These are phyloP conservation scores for Bassia scoparia DNA, from an alignment of 148 eudicot genomes.

Conservation along the genomic window DNA sequence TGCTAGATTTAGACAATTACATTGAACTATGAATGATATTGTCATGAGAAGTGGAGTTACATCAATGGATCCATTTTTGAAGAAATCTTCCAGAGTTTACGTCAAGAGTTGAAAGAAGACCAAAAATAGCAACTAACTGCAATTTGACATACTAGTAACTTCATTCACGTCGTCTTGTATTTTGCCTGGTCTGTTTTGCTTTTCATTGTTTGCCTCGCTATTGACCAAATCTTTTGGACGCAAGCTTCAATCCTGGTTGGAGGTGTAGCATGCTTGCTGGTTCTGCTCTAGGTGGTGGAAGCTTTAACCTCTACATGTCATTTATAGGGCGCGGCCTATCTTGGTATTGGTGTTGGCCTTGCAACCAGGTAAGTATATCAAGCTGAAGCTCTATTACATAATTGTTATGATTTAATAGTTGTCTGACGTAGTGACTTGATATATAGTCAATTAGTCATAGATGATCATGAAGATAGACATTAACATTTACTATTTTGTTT, in stretches of 20 bases:
- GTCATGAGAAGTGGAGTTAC: constrained; percentile 42
- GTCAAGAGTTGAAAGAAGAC: constrained; percentile 34
- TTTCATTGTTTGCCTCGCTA: constrained; percentile 40
- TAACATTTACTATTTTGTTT: no score
- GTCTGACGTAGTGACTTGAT: no score
- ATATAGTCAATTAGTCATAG: no score
- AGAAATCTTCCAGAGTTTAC: constrained; percentile 38
- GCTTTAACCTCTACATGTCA: constrained; percentile 37
- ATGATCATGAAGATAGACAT: no score
- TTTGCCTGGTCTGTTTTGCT: constrained; percentile 37
- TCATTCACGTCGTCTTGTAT: constrained; percentile 44
- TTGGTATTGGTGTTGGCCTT: constrained; percentile 50
- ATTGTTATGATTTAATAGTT: not conserved
- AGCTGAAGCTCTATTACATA: no score
- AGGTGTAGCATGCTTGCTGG: constrained; percentile 38
- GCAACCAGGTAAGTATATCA: constrained; percentile 37
- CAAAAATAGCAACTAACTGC: constrained; percentile 43
- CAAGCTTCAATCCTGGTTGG: constrained; percentile 38
- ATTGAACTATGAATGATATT: not conserved
- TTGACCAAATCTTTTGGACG: constrained; percentile 39
- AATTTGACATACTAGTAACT: constrained; percentile 37
- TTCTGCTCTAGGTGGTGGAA: constrained; percentile 30
- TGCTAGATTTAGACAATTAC: not conserved
- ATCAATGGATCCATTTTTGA: constrained; percentile 45
- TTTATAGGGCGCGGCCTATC: constrained; percentile 42